Evolutionary conservation across 495 filamentous ascomycete species (phyloP).

Genomic region (Neurospora africana): DNA sequence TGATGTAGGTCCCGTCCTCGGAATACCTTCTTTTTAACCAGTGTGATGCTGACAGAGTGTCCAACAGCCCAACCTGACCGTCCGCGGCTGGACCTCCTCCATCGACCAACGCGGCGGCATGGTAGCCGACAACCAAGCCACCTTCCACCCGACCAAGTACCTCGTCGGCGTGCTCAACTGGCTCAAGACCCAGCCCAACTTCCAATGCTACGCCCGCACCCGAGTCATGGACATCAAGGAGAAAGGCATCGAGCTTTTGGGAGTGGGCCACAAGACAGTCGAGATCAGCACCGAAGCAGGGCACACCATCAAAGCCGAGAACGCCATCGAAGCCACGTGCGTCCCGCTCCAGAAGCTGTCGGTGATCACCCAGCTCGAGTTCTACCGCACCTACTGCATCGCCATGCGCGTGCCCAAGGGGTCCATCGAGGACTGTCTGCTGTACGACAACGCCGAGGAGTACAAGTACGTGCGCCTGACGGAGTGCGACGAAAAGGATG

Average conservation of each 20-base stretch:
- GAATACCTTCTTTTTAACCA: no score
- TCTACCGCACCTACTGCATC: conserved; percentile 46
- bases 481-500: conserved; percentile 38
- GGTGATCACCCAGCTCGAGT: conserved; percentile 40
- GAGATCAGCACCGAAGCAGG: conserved; percentile 34
- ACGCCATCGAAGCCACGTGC: conserved; percentile 45
- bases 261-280: conserved; percentile 28
- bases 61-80: conserved; percentile 25
- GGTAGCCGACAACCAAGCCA: conserved; percentile 39
- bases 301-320: conserved; percentile 34
- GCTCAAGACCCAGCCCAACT: conserved; percentile 39
- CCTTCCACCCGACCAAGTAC: conserved; percentile 50
- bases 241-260: conserved; percentile 28
- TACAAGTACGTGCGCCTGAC: conserved; percentile 48
- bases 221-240: conserved; percentile 39
- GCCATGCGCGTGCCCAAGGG: conserved; percentile 43
- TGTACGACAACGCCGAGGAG: conserved; percentile 44
- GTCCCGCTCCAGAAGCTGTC: conserved; percentile 46
- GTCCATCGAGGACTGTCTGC: conserved; percentile 39
- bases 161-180: conserved; percentile 39
- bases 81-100: conserved; percentile 36
- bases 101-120: conserved; percentile 40
- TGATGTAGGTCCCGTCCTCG: conserved; percentile 23
- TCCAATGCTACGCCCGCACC: conserved; percentile 43
- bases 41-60: no score